phyloP scores from a whole-genome alignment of 805 yeast genomes.

The Candida hispaniensis region DNA sequence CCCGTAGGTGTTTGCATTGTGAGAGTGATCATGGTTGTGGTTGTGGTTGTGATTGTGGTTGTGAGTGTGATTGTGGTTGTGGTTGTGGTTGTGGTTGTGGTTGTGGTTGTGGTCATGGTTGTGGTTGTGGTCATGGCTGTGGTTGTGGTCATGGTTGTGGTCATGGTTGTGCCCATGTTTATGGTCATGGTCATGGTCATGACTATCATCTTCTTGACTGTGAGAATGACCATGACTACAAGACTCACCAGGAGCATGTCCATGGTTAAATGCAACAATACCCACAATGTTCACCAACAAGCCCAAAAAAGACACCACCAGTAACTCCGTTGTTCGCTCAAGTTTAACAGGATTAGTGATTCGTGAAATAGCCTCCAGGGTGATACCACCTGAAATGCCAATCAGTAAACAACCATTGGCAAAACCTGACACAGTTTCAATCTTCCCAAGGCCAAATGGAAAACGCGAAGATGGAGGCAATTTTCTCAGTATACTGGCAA shows the following conservation, averaged over 20 bases:
- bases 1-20: conserved; percentile 76
- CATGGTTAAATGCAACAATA: conserved; percentile 87
- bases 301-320: conserved; percentile 78
- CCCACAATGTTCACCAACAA: conserved; percentile 84
- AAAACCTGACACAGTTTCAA: conserved; percentile 90
- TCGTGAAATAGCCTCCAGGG: conserved; percentile 78
- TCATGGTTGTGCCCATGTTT: conserved; percentile 24
- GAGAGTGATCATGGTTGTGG: conserved; percentile 28
- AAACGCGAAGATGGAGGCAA: conserved; percentile 53
- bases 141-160: conserved; percentile 24
- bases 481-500: conserved; percentile 65
- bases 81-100: conserved; percentile 31
- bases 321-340: conserved; percentile 70
- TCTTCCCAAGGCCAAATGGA: conserved; percentile 77
- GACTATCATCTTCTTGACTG: too few species aligned
- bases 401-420: conserved; percentile 82
- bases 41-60: conserved; percentile 22
- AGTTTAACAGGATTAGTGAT: conserved; percentile 65
- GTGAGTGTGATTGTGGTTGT: conserved; percentile 26
- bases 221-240: conserved; percentile 40
- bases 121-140: conserved; percentile 24
- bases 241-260: conserved; percentile 41
- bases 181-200: conserved; percentile 30
- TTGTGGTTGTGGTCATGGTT: conserved; percentile 24
- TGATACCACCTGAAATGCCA: conserved; percentile 82